Conservation (phyloP, 768 basidiomycete genomes). For the Suillus hirtellus region DNA sequence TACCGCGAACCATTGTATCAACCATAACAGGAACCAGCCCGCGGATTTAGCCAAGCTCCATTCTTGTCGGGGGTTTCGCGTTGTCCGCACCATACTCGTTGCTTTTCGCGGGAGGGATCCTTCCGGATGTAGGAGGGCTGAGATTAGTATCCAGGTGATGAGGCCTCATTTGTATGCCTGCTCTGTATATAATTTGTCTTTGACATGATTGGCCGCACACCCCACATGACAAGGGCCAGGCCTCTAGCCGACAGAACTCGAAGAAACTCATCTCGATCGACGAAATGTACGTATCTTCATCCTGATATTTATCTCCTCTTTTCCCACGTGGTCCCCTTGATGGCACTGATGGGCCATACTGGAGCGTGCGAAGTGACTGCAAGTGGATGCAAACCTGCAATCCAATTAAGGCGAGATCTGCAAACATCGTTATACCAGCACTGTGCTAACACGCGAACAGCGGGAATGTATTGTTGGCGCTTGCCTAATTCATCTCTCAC, state of each 20-base stretch:
- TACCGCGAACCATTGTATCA: not conserved
- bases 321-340: not conserved
- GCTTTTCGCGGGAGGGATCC: conserved; percentile 2
- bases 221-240: not conserved
- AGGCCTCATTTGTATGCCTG: not conserved
- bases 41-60: not conserved
- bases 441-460: not conserved
- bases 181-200: not conserved
- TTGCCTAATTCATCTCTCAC: not conserved
- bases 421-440: not conserved
- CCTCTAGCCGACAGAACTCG: not conserved
- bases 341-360: not conserved
- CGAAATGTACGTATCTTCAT: not conserved
- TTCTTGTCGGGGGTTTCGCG: not conserved
- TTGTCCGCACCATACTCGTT: not conserved
- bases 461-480: not conserved
- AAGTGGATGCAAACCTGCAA: not conserved
- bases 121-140: not conserved
- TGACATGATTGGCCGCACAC: not conserved
- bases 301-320: not conserved
- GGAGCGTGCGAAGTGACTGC: not conserved
- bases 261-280: not conserved
- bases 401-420: not conserved
- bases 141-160: not conserved
- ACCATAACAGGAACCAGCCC: not conserved